Evolutionary conservation across 331 rosid genomes (phyloP).

Genomic region (Acacia pycnantha): DNA sequence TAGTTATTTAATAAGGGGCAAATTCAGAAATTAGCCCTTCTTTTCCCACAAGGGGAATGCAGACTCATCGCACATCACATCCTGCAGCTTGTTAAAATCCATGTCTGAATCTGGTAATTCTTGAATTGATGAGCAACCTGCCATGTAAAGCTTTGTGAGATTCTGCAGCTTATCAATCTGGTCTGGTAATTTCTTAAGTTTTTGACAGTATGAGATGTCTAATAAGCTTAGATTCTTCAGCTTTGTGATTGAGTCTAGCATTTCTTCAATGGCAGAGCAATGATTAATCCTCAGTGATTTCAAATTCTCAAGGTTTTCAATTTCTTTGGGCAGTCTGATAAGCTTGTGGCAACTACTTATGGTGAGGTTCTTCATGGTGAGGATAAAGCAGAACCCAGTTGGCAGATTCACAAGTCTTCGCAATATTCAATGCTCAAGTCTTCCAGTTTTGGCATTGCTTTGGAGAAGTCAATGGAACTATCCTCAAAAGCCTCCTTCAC

Average conservation of each 20-base stretch:
- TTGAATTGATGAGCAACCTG: constrained; percentile 4
- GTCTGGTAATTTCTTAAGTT: constrained; percentile 35
- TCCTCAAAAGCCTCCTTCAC: constrained; percentile 11
- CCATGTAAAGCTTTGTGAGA: constrained; percentile 28
- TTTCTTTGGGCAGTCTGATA: constrained; percentile 30
- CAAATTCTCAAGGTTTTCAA: constrained; percentile 37
- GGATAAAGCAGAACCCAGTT: constrained; percentile 15
- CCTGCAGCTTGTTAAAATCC: constrained; percentile 25
- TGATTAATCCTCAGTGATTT: constrained; percentile 36
- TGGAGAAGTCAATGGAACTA: constrained; percentile 7
- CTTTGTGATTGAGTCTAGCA: constrained; percentile 35
- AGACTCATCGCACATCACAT: constrained; percentile 44
- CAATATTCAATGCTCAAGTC: constrained; percentile 44
- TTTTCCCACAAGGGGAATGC: background rate
- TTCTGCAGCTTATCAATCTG: constrained; percentile 31
- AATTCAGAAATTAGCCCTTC: no score
- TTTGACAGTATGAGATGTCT: constrained; percentile 38
- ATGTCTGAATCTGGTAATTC: constrained; percentile 30
- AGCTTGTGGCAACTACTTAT: constrained; percentile 40
- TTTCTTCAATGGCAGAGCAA: constrained; percentile 29
- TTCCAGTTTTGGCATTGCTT: constrained; percentile 31
- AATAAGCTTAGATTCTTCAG: constrained; percentile 29
- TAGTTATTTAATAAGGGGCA: no score
- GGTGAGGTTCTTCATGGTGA: constrained; percentile 31
- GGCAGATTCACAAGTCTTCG: constrained; percentile 38